Base-by-base conservation (phyloP, 257 asterid species). In the Salvia hispanica region DNA sequence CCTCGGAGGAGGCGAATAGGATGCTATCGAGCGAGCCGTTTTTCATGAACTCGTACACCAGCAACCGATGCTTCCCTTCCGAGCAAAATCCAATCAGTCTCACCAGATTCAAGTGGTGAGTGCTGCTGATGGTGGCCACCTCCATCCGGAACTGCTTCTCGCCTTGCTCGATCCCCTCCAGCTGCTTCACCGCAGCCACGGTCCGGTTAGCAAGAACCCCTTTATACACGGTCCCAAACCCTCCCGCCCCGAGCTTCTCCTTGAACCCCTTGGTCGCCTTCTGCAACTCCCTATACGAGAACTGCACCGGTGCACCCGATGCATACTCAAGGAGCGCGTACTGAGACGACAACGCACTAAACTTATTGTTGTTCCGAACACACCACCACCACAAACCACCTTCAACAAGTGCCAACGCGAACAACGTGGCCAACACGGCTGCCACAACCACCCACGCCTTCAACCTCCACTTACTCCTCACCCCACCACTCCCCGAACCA, bases 191-290 rank as follows among this genome's bases (percentile, higher is more conserved):
- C 0, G 91, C 97, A 37, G 81, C 97, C 60, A 77, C 71, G 0
- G 83, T 79, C 57, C 76, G 74, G 57, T 88, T 86, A 9, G 91
- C 85, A 65, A 91, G 92, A 65, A 88, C 81, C 11, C 86, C 97
- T 67, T 61, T 76, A 50, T 88, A 90, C 11, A 90, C 97, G 0
- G 88, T 84, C n/a, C 97, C 97, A 64, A 91, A 91, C 50, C 97
- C 97, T 57, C 97, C 97, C 0, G 73, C 88, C n/a, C 97, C 97
- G 8, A 91, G 90, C 84, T 86, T 88, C 82, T 86, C 95, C 74
- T 83, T 91, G 51, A 91, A 91, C 62, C 89, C 91, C 37, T 86
- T 83, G 0, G 97, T 91, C 33, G 93, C 95, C 77, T 77, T 83
- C n/a, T 78, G 77, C 6, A 91, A 87, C 70, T 91, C 93, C 70